These are phyloP conservation scores for Maudiozyma humilis DNA, from an alignment of 1,139 yeast genomes.

Conservation along the genomic window DNA sequence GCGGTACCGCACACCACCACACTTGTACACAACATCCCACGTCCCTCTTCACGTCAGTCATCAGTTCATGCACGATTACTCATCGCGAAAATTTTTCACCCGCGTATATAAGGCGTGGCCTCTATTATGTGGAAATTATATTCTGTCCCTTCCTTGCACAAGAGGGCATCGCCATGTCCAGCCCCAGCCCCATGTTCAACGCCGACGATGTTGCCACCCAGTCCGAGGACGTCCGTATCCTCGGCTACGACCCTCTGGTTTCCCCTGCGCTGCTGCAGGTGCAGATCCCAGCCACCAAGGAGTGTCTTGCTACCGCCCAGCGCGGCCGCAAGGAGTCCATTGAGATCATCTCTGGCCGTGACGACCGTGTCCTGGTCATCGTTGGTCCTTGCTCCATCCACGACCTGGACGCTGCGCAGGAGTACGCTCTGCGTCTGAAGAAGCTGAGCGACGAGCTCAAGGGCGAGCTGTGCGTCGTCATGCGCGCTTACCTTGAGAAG, in stretches of 20 bases:
- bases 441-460: conserved; percentile 59
- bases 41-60: too few species aligned
- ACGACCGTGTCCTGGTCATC: conserved; percentile 72
- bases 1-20: too few species aligned
- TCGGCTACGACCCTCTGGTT: conserved; percentile 83
- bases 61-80: neutral
- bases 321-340: conserved; percentile 71
- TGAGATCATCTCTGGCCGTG: conserved; percentile 60
- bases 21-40: too few species aligned
- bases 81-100: conserved; percentile 1
- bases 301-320: conserved; percentile 59
- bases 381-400: conserved; percentile 98
- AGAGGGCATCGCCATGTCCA: too few species aligned
- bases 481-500: conserved; percentile 97
- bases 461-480: conserved; percentile 71
- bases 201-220: conserved; percentile 32
- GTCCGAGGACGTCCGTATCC: conserved; percentile 74
- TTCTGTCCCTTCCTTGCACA: too few species aligned
- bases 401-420: conserved; percentile 82
- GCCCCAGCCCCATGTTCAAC: conserved; percentile 19
- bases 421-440: conserved; percentile 68
- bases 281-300: conserved; percentile 62
- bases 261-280: conserved; percentile 80
- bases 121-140: too few species aligned
- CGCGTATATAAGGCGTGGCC: neutral